phyloP scores from a whole-genome alignment of 1,284 basidiomycete species.

The Psilocybe mexicana region DNA sequence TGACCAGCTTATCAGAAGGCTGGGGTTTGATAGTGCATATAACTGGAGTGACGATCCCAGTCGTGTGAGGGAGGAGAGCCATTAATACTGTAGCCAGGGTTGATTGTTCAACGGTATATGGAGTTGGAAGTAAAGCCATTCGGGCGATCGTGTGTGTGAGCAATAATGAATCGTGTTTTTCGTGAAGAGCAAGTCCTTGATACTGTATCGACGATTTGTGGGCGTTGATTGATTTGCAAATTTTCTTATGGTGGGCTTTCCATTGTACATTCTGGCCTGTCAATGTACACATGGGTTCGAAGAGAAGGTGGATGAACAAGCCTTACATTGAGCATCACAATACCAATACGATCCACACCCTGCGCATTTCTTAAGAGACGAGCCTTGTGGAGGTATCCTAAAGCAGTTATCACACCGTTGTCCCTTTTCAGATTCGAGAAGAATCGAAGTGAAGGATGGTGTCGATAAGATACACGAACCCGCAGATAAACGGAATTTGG shows the following conservation, averaged over 20 bases:
- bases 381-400: constrained; percentile 25
- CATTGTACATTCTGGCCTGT: constrained; percentile 69
- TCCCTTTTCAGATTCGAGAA: constrained; percentile 58
- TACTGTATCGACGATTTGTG: constrained; percentile 48
- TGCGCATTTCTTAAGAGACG: constrained; percentile 49
- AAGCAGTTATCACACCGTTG: constrained; percentile 67
- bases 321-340: constrained; percentile 60
- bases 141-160: constrained; percentile 61
- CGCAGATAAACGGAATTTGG: constrained; percentile 36
- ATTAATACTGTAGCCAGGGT: constrained; percentile 41
- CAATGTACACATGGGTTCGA: constrained; percentile 7
- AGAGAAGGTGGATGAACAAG: constrained; percentile 10
- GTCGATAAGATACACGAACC: constrained; percentile 51
- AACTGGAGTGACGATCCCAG: constrained; percentile 29
- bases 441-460: constrained; percentile 44
- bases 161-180: constrained; percentile 60
- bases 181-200: constrained; percentile 48
- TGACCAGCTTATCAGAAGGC: constrained; percentile 28
- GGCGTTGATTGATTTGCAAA: constrained; percentile 57
- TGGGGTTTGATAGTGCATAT: constrained; percentile 34
- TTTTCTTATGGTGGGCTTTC: constrained; percentile 59
- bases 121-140: constrained; percentile 27
- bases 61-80: constrained; percentile 52
- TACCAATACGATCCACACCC: constrained; percentile 73
- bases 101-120: constrained; percentile 26